These are phyloP conservation scores for Vitis labrusca DNA, from an alignment of 164 flowering plant genomes.

Conservation along the genomic window DNA sequence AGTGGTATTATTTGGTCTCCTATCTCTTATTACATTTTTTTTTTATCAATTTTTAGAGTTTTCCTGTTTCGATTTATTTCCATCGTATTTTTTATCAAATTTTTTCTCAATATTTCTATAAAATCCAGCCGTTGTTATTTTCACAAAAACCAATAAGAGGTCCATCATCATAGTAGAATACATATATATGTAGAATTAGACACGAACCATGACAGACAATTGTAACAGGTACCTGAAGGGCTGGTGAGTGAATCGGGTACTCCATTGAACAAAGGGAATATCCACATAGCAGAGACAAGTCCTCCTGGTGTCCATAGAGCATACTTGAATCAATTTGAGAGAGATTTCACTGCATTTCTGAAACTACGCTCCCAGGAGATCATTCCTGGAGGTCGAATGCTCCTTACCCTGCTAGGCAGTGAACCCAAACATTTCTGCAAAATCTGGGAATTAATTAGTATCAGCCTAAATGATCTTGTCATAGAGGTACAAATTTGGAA, in stretches of 20 bases:
- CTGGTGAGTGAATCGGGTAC: neutral
- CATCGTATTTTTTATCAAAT: neutral
- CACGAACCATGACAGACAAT: too few relatives aligned
- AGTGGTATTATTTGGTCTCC: neutral
- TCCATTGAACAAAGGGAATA: conserved; percentile 11
- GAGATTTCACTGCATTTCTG: conserved; percentile 8
- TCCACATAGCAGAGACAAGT: conserved; percentile 10
- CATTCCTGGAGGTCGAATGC: conserved; percentile 12
- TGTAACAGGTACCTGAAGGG: conserved; percentile 10
- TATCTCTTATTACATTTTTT: too few relatives aligned
- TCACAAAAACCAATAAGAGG: too few relatives aligned
- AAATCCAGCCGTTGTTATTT: too few relatives aligned
- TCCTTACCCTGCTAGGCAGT: conserved; percentile 3
- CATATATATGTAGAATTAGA: too few relatives aligned
- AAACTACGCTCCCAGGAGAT: conserved; percentile 8
- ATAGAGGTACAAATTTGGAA: conserved; percentile 8
- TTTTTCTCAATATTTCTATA: neutral
- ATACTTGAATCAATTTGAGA: conserved; percentile 12
- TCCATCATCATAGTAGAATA: too few relatives aligned
- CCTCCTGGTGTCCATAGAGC: neutral
- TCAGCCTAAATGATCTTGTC: conserved; percentile 9
- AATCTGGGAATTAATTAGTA: conserved; percentile 1
- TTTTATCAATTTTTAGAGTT: neutral
- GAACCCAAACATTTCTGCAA: neutral
- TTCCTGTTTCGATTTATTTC: neutral